Evolutionary conservation across 345 rosid genomes (phyloP).

Genomic region (Camelina sativa): DNA sequence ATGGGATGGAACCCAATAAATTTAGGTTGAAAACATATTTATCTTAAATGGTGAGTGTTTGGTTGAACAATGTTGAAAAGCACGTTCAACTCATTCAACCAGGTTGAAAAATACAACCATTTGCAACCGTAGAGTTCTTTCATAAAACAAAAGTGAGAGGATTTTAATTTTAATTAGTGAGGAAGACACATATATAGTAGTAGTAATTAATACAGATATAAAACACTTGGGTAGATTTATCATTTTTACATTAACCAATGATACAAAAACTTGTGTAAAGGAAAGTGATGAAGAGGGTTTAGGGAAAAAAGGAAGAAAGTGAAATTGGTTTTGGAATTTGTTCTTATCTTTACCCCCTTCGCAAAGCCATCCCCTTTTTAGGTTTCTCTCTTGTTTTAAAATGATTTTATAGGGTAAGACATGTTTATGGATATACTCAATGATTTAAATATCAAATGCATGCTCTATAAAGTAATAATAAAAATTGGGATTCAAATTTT

Average conservation of each 20-base stretch:
- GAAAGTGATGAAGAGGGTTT: background rate
- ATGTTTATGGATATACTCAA: background rate
- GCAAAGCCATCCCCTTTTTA: constrained; percentile 6
- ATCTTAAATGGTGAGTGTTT: no score
- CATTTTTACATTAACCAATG: background rate
- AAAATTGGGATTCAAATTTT: no score
- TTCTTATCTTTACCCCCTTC: constrained; percentile 30
- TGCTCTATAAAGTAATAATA: background rate
- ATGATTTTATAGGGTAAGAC: background rate
- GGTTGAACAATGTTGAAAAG: no score
- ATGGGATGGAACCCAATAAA: no score
- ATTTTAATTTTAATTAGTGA: no score
- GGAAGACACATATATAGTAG: no score
- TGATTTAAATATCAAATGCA: background rate
- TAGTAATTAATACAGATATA: no score
- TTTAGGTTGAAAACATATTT: no score
- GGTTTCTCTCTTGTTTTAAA: background rate
- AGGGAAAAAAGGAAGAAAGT: background rate
- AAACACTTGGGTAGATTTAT: background rate
- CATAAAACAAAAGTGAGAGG: no score
- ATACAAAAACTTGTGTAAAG: constrained; percentile 20
- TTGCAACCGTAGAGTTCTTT: no score
- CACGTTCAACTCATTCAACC: no score
- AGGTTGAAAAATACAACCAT: no score
- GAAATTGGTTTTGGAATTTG: constrained; percentile 35